Percentiles rank a stretch among this genome's conserved stretches.
Evolutionary conservation across 768 basidiomycete genomes (phyloP).

Genomic region (Mycena alexandri): DNA sequence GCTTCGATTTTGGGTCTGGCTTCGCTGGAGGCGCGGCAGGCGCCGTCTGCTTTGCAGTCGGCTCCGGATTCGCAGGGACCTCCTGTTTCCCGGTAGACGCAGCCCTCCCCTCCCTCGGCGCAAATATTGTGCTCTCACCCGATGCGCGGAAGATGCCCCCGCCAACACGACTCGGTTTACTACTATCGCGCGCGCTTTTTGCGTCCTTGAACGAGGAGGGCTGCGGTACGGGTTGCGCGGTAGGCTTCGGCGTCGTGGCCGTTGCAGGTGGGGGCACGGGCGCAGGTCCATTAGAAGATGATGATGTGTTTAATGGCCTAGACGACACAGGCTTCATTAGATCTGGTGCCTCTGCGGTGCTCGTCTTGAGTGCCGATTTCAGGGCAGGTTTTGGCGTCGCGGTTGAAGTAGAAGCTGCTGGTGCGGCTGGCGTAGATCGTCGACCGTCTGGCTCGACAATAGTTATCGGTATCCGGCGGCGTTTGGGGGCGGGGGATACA

Average conservation of each 20-base stretch:
- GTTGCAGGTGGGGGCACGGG: constrained; percentile 16
- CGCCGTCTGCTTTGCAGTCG: background rate
- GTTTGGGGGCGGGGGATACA: constrained; percentile 48
- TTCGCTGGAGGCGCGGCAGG: background rate
- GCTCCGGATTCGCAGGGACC: background rate
- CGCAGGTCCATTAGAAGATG: background rate
- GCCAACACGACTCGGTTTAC: constrained; percentile 51
- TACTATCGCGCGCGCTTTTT: constrained; percentile 65
- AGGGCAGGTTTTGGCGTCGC: constrained; percentile 19
- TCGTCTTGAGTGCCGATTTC: constrained; percentile 6
- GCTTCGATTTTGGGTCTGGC: too few species aligned
- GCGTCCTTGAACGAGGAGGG: constrained; percentile 67
- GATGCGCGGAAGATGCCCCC: constrained; percentile 81
- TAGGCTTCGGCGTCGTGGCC: constrained; percentile 2
- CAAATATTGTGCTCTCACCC: constrained; percentile 72
- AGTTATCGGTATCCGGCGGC: constrained; percentile 67
- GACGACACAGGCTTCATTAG: constrained; percentile 57
- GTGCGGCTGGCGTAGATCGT: constrained; percentile 24
- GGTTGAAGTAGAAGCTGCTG: constrained; percentile 19
- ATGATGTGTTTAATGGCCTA: constrained; percentile 43
- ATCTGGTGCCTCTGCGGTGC: constrained; percentile 33
- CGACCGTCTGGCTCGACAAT: constrained; percentile 32
- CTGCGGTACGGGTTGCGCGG: constrained; percentile 30
- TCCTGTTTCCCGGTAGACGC: constrained; percentile 3
- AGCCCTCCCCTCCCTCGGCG: constrained; percentile 43